A percentile compares a stretch with the other conserved stretches of the same genome.
Evolutionary conservation across 345 rosid species (phyloP).

Genomic region (Lagerstroemia speciosa): DNA sequence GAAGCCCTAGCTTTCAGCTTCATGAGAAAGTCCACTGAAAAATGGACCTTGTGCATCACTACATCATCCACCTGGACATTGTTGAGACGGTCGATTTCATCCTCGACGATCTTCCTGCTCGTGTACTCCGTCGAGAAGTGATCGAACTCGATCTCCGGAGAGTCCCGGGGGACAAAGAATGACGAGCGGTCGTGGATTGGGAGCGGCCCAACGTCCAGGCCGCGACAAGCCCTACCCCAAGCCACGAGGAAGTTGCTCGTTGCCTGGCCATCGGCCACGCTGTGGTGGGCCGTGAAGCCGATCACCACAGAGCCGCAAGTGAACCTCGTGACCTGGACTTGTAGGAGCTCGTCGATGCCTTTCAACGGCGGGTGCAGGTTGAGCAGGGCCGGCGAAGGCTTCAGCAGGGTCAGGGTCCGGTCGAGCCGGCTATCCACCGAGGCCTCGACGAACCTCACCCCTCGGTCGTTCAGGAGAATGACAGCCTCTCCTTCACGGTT

Average conservation of each 20-base stretch:
- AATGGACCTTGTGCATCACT: constrained; percentile 21
- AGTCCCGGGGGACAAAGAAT: constrained; percentile 17
- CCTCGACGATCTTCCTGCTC: constrained; percentile 6
- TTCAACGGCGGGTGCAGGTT: constrained; percentile 24
- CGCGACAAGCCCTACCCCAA: constrained; percentile 26
- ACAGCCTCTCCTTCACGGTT: constrained; percentile 15
- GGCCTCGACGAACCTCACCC: constrained; percentile 26
- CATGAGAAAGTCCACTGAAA: constrained; percentile 20
- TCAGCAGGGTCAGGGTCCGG: constrained; percentile 10
- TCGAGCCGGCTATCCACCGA: constrained; percentile 12
- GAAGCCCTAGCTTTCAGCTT: constrained; percentile 20
- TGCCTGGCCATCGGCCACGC: constrained; percentile 26
- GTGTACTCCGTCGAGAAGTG: constrained; percentile 20
- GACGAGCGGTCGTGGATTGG: constrained; percentile 18
- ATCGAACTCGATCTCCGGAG: constrained; percentile 15
- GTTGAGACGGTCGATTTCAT: background rate
- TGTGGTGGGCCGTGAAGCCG: constrained; percentile 26
- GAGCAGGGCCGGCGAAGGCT: constrained; percentile 17
- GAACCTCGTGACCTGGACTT: constrained; percentile 27
- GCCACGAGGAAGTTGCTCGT: constrained; percentile 25
- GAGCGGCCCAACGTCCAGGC: constrained; percentile 14
- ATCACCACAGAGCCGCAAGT: constrained; percentile 25
- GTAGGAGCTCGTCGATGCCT: constrained; percentile 24
- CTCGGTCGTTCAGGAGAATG: constrained; percentile 19
- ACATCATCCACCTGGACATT: constrained; percentile 8